Base-by-base conservation (phyloP, 2,329 filamentous ascomycete species). In the Thermothelomyces thermophilus region DNA sequence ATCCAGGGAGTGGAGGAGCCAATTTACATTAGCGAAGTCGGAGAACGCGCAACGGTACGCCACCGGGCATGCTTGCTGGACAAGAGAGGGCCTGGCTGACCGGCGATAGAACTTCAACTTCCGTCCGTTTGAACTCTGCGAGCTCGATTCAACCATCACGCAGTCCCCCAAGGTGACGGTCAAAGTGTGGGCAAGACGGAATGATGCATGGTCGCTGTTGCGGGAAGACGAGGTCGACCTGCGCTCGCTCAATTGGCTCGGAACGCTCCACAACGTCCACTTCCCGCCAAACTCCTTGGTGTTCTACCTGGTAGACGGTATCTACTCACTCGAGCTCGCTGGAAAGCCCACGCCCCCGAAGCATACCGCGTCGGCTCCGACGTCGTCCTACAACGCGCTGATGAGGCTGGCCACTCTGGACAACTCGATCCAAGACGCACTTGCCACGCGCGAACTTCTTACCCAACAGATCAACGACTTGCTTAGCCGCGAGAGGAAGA, bases 331-430 rank as follows among this genome's bases (percentile, higher is more conserved):
- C 63, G 85, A 90, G 58, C 73, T 90, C 17, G 78, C 82, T 0
- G 68, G 64, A 41, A 70, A 68, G 50, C 64, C 68, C 14, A 64
- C 71, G n/a, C 70, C 74, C 3, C 76, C 79, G 0, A 80, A 77
- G 55, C 70, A 77, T 20, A 73, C 75, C 5, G 66, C 74, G 1
- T 58, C 71, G 2, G 64, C 78, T 0, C 70, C 78, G 0, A 90
- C 86, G 0, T 90, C 89, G 0, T 90, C 90, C 0, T 96, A 95
- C 65, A 90, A 89, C 62, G 82, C 87, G 2, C 73, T 97, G 17
- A 91, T 96, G 83, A 84, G 87, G 53, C 74, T 97, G 10, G 84
- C 87, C 5, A 95, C 90, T 51, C 75, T 97, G 14, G 89, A 95
- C 55, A 87, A 86, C 63, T 95, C 90, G 48, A 87, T 96, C 20